A percentile compares a stretch with the other conserved stretches of the same genome.
Conservation (phyloP, 2,329 filamentous ascomycete species). For the Cladophialophora carrionii region DNA sequence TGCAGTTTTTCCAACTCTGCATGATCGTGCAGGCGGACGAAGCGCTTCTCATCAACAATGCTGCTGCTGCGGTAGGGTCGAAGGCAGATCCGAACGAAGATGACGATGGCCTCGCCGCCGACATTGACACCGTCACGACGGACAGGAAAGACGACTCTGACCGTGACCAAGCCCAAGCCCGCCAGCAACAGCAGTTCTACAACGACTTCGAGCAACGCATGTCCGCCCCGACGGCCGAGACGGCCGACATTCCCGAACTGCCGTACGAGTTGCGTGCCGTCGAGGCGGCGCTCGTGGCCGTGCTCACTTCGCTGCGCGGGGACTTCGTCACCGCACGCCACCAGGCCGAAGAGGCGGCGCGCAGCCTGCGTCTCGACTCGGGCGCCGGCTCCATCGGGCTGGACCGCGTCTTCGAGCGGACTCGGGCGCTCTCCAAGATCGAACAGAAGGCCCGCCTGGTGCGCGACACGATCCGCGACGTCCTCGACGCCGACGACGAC, state of each 20-base stretch:
- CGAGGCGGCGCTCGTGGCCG: conserved; percentile 44
- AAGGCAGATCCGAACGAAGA: conserved; percentile 6
- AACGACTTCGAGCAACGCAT: conserved; percentile 41
- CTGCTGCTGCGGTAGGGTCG: background rate
- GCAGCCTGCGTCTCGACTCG: conserved; percentile 29
- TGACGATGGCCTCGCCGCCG: background rate
- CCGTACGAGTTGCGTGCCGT: conserved; percentile 45
- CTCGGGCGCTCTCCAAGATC: conserved; percentile 39
- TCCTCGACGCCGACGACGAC: conserved; percentile 45
- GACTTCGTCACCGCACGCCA: conserved; percentile 29
- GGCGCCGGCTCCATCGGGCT: conserved; percentile 35
- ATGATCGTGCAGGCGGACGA: conserved; percentile 43
- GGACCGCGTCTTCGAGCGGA: conserved; percentile 40
- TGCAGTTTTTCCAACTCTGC: conserved; percentile 46
- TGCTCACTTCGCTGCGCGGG: conserved; percentile 43
- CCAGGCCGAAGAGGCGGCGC: conserved; percentile 23
- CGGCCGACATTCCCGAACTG: conserved; percentile 34
- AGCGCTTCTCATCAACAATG: conserved; percentile 41
- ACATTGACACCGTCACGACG: conserved; percentile 27
- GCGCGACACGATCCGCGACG: conserved; percentile 42
- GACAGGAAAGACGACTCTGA: background rate
- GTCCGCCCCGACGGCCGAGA: conserved; percentile 26
- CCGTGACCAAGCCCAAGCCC: conserved; percentile 30
- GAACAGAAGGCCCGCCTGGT: conserved; percentile 45
- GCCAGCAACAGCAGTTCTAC: conserved; percentile 24